phyloP scores from a whole-genome alignment of 352 stramenopile genomes.

The Globisporangium iwayamae region DNA sequence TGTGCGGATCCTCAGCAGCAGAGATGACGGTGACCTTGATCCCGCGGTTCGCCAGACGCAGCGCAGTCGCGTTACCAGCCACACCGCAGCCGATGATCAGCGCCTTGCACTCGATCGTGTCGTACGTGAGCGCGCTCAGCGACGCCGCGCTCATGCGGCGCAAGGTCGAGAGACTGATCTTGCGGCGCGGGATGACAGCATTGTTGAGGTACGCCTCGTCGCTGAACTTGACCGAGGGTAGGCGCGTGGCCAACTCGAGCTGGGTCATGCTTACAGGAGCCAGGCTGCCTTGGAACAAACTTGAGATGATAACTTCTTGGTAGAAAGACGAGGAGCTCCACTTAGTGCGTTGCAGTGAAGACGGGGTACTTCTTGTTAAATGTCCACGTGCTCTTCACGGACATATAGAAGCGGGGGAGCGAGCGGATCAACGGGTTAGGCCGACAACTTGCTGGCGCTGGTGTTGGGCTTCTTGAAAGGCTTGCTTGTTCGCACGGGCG shows the following conservation, averaged over 20 bases:
- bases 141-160: conserved; percentile 33
- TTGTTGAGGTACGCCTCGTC: conserved; percentile 21
- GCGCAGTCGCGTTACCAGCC: conserved; percentile 65
- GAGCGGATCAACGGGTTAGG: conserved; percentile 2
- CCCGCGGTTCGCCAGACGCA: conserved; percentile 71
- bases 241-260: conserved; percentile 36
- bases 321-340: not conserved
- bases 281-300: conserved; percentile 3
- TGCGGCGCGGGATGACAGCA: conserved; percentile 26
- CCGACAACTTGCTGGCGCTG: not conserved
- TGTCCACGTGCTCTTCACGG: conserved; percentile 78
- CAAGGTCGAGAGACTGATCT: conserved; percentile 29
- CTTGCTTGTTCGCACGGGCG: not conserved
- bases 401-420: conserved; percentile 40
- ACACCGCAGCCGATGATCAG: conserved; percentile 80
- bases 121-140: conserved; percentile 25
- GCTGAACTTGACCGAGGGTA: conserved; percentile 28
- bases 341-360: conserved; percentile 66
- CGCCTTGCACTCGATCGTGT: conserved; percentile 55
- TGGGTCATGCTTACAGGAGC: conserved; percentile 39
- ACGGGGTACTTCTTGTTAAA: conserved; percentile 85
- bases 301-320: not conserved
- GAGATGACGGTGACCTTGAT: conserved; percentile 81
- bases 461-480: not conserved
- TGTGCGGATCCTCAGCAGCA: conserved; percentile 62